A percentile compares a stretch with the other conserved stretches of the same genome.
These are phyloP conservation scores for Cryphonectria nitschkei DNA, from an alignment of 2,329 filamentous ascomycete genomes.

Conservation along the genomic window DNA sequence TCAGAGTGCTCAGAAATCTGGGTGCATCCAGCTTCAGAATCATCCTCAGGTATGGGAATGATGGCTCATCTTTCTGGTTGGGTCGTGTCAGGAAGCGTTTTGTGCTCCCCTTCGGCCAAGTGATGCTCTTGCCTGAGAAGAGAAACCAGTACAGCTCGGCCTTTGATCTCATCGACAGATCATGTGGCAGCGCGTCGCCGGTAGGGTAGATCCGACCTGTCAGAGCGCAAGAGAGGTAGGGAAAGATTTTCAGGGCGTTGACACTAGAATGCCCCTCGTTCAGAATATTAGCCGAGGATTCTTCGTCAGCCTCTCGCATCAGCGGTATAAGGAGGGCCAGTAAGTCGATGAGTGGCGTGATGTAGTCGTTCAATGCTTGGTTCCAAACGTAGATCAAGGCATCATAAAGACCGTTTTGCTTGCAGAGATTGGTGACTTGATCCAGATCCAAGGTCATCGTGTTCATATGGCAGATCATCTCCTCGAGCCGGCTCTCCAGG, in stretches of 20 bases:
- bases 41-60: slow-evolving; percentile 83
- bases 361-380: slow-evolving; percentile 82
- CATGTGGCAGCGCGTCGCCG: slow-evolving; percentile 72
- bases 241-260: slow-evolving; percentile 88
- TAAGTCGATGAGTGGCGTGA: slow-evolving; percentile 87
- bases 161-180: slow-evolving; percentile 77
- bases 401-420: slow-evolving; percentile 89
- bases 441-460: slow-evolving; percentile 92
- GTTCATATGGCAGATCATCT: slow-evolving; percentile 92
- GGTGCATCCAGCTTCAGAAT: slow-evolving; percentile 87
- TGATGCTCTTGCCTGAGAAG: slow-evolving; percentile 79
- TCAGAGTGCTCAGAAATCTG: slow-evolving; percentile 91
- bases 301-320: slow-evolving; percentile 59
- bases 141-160: slow-evolving; percentile 90
- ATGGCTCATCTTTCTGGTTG: slow-evolving; percentile 62
- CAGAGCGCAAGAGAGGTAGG: slow-evolving; percentile 88
- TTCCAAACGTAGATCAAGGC: slow-evolving; percentile 98
- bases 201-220: slow-evolving; percentile 93
- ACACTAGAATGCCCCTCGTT: slow-evolving; percentile 65
- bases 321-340: slow-evolving; percentile 67
- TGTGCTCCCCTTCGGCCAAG: slow-evolving; percentile 71
- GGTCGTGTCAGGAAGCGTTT: slow-evolving; percentile 65
- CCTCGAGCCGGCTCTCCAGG: slow-evolving; percentile 79
- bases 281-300: slow-evolving; percentile 56
- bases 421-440: slow-evolving; percentile 87